Evolutionary conservation across 2,329 filamentous ascomycete species (phyloP).

Genomic region (Xylariaceae sp.): DNA sequence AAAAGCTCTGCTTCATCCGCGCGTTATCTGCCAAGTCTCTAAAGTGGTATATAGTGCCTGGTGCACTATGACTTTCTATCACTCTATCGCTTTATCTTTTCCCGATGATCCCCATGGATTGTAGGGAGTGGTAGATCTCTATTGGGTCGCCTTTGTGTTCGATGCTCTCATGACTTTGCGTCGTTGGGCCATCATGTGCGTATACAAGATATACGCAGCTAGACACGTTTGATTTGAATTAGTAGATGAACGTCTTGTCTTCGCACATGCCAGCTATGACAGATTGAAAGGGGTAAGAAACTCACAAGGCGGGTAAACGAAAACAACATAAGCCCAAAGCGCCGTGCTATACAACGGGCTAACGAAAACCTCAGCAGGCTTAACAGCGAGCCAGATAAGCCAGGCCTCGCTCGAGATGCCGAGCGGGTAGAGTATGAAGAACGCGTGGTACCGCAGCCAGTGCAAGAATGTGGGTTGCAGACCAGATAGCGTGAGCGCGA

Average conservation of each 20-base stretch:
- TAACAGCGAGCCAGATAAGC: conserved; percentile 69
- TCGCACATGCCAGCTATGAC: too few species aligned
- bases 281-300: conserved; percentile 25
- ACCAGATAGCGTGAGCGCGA: conserved; percentile 65
- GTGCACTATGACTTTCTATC: too few species aligned
- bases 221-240: conserved; percentile 6
- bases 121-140: too few species aligned
- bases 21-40: conserved; percentile 11
- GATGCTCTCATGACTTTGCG: conserved; percentile 69
- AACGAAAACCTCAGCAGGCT: conserved; percentile 48
- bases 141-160: conserved; percentile 43
- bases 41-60: too few species aligned
- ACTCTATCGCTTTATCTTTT: too few species aligned
- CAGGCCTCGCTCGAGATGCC: conserved; percentile 85
- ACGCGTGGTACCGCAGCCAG: conserved; percentile 89
- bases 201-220: conserved; percentile 81
- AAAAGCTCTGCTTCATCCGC: conserved; percentile 11
- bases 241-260: neutral
- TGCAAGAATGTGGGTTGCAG: conserved; percentile 62
- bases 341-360: conserved; percentile 58
- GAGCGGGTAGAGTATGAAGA: conserved; percentile 87
- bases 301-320: conserved; percentile 77
- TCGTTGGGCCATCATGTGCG: conserved; percentile 91
- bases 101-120: too few species aligned
- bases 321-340: conserved; percentile 69